Conservation (phyloP, 495 filamentous ascomycete species). For the Penicillium macrosclerotiorum region DNA sequence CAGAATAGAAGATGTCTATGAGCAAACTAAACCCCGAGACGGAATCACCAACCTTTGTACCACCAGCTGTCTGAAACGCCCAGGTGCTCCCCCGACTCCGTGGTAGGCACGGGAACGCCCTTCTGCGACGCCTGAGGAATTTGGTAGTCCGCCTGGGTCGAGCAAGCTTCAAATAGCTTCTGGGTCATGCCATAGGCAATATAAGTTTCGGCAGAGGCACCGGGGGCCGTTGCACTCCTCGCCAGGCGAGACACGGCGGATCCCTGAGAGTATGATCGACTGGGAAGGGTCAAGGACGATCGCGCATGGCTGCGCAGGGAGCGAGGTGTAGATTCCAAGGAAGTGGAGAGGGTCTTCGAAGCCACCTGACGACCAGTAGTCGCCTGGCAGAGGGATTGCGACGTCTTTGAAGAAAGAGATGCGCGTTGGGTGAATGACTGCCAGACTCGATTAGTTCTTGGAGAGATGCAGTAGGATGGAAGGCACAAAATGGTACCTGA, state of each 20-base stretch:
- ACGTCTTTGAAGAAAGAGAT: constrained; percentile 7
- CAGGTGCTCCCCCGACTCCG: constrained; percentile 71
- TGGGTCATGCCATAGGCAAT: constrained; percentile 76
- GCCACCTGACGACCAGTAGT: background rate
- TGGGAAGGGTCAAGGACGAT: background rate
- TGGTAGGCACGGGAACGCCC: constrained; percentile 57
- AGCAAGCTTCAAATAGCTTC: constrained; percentile 74
- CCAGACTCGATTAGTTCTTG: background rate
- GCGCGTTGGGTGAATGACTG: constrained; percentile 4
- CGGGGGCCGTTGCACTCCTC: constrained; percentile 32
- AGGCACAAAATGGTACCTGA: constrained; percentile 14
- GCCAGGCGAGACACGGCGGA: constrained; percentile 29
- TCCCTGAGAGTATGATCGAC: constrained; percentile 13
- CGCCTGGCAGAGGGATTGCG: background rate
- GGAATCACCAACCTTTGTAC: constrained; percentile 62
- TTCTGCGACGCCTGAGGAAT: constrained; percentile 57
- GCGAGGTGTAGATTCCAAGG: background rate
- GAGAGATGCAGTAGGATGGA: constrained; percentile 1
- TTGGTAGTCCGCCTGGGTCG: constrained; percentile 69
- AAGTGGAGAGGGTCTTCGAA: background rate
- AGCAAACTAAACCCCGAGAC: background rate
- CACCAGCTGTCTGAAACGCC: constrained; percentile 75
- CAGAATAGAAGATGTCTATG: background rate
- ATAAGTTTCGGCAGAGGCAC: constrained; percentile 62
- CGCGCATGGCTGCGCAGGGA: background rate